Evolutionary conservation across 2,329 filamentous ascomycete species (phyloP), one percentile per base, ranked within the genome.

Genomic region (Helicocarpus griseus): DNA sequence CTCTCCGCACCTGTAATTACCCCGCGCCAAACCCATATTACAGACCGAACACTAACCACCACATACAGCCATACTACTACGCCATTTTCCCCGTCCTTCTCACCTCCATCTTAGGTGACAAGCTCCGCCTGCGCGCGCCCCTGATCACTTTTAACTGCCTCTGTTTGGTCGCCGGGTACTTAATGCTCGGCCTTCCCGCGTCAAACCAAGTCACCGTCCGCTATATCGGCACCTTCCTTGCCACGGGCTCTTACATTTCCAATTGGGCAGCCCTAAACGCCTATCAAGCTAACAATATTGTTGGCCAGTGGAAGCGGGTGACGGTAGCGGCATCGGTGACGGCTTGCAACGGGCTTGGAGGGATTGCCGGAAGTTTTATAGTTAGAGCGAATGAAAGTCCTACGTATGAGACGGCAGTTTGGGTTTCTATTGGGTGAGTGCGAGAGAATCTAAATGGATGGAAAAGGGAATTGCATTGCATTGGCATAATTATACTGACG

Each of bases 181-280:
- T 77, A 56, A 81, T 86, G 77, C 72, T 86, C 3, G 82, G 82
- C 1, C 82, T 85, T 60, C 70, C 77, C 0, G 53, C 60, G 24
- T 68, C 65, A 3, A 66, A 70, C 13, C 75, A 82, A 51, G 77
- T 83, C 48, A 72, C 79, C 0, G 79, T 81, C 3, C 76, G 83
- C 45, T 85, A 85, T 56, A 69, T 83, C 28, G 83, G 82, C 7
- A 81, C 80, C 0, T 85, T 78, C 63, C 72, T 86, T 1, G 81
- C 82, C 0, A 86, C 82, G 0, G 83, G 83, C 0, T 81, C 82
- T 1, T 86, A 85, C 56, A 75, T 86, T 3, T 80, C 77, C 3
- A 86, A 86, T 56, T 86, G 82, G 82, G 82, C 83, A 0, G 82
- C 81, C 0, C 68, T 86, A 55, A 82, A 78, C 49, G 76, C 80